Conservation (phyloP, 2,329 filamentous ascomycete species). For the Colletotrichum liaoningense region DNA sequence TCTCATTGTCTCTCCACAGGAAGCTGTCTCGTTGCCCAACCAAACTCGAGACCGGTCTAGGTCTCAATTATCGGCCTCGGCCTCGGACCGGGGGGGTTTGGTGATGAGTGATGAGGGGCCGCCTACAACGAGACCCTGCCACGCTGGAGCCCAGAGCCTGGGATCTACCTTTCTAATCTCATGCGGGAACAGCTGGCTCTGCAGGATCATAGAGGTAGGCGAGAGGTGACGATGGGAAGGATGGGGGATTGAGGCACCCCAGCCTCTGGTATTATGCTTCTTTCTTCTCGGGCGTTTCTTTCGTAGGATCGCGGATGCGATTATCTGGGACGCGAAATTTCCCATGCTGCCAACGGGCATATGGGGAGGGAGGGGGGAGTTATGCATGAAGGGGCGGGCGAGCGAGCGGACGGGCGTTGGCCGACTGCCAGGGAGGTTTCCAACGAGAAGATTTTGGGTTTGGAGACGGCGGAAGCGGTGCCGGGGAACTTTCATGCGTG, state of each 20-base stretch:
- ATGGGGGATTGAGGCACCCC: not conserved
- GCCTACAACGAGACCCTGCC: not conserved
- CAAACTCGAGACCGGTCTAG: not conserved
- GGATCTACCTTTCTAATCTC: not conserved
- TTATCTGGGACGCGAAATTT: not conserved
- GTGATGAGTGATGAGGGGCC: not conserved
- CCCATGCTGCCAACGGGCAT: not conserved
- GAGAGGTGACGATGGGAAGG: not conserved
- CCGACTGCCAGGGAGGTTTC: not conserved
- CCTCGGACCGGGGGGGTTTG: not conserved
- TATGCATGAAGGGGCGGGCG: not conserved
- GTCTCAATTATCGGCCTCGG: not conserved
- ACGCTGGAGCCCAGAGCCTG: no score
- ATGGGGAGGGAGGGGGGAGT: no score
- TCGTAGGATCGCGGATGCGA: not conserved
- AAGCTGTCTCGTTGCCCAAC: not conserved
- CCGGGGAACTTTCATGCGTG: not conserved
- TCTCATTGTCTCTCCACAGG: not conserved
- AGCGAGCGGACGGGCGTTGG: not conserved
- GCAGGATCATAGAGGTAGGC: not conserved
- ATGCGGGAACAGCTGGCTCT: constrained; percentile 16
- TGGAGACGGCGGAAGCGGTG: not conserved
- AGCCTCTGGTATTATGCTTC: not conserved
- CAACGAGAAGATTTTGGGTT: not conserved
- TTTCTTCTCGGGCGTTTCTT: not conserved